Base-by-base conservation (phyloP, 352 stramenopile genomes). In the Blastocystis sp. region DNA sequence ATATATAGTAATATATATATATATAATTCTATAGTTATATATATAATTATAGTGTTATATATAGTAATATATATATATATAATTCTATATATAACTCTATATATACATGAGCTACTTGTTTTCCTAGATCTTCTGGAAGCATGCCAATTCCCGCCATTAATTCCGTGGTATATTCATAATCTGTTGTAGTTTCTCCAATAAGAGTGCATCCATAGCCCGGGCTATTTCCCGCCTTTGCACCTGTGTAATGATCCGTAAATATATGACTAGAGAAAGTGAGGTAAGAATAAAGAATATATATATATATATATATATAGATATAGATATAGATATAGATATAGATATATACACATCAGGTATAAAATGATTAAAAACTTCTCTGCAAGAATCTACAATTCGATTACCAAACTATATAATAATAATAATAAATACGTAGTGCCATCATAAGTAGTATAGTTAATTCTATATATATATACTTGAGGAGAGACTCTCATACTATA, bases 231-330 rank as follows among this genome's bases (percentile, higher is more conserved):
- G 23, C 27, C 19, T 65, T 55, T 24, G 77, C 72, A 33, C 82
- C 83, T 55, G 85, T 93, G 72, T 95, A 92, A 64, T 94, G 87
- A 73, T 98, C 91, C 28, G 89, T 96, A 72, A 94, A 88, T 65
- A 99, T 96, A 77, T 62, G 52, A 11, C 52, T 62, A 34, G 3
- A n/a, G n/a, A n/a, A n/a, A n/a, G n/a, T n/a, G n/a, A n/a, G n/a
- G n/a, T n/a, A n/a, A n/a, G n/a, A n/a, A n/a, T n/a, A n/a, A n/a
- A n/a, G n/a, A n/a, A n/a, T n/a, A n/a, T n/a, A n/a, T n/a, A 4
- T 11, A 0, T 52, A 13, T 25, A 2, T 5, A n/a, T 11, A 1
- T 7, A 1, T 9, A 13, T 30, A 3, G 11, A 21, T 16, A 7
- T 19, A 0, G 3, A 4, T 11, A 0, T 52, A 13, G 27, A 2